These are phyloP conservation scores for Plasmodium falciparum DNA, from an alignment of 169 alveolate species.

Conservation along the genomic window DNA sequence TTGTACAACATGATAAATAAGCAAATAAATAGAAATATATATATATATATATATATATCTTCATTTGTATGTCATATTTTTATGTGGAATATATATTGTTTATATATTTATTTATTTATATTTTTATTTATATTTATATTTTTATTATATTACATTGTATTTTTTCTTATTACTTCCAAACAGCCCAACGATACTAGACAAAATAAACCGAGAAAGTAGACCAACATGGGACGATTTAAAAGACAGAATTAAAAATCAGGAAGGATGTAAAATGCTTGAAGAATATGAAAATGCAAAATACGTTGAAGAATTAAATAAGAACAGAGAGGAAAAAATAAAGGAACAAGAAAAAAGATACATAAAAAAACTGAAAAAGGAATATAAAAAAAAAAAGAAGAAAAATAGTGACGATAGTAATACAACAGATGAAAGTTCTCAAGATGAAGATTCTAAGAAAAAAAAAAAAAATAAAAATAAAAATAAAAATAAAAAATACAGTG, in stretches of 20 bases:
- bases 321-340: constrained; percentile 72
- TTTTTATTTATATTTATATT: neutral
- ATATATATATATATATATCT: too few species aligned
- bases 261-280: constrained; percentile 66
- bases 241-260: constrained; percentile 73
- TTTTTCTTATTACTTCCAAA: neutral
- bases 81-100: too few species aligned
- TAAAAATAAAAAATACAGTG: constrained; percentile 41
- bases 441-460: constrained; percentile 33
- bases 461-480: constrained; percentile 46
- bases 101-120: neutral
- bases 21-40: too few species aligned
- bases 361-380: constrained; percentile 71
- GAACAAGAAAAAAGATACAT: constrained; percentile 76
- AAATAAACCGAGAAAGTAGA: constrained; percentile 67
- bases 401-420: constrained; percentile 19
- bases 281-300: constrained; percentile 73
- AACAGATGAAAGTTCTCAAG: constrained; percentile 28
- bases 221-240: constrained; percentile 77
- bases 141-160: neutral
- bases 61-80: too few species aligned
- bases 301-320: constrained; percentile 62
- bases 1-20: neutral
- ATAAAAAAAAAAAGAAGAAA: constrained; percentile 55
- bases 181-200: constrained; percentile 75